Percentiles rank a stretch among this genome's conserved stretches.
phyloP scores from a whole-genome alignment of 2,329 filamentous ascomycete species.

The Fusarium veterinarium region DNA sequence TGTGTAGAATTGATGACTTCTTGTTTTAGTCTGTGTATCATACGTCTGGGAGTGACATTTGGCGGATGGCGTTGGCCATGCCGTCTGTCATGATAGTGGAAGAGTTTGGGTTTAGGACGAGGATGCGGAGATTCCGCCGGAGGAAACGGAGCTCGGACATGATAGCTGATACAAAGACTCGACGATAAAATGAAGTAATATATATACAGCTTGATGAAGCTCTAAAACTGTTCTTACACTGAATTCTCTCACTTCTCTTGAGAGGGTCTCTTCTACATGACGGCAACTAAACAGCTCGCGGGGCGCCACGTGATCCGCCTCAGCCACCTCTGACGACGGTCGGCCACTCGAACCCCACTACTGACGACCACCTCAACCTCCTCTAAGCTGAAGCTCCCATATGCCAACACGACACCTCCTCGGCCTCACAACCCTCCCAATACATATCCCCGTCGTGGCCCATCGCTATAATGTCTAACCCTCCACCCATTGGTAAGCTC shows the following conservation, averaged over 20 bases:
- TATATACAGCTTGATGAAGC: neutral
- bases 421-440: conserved; percentile 29
- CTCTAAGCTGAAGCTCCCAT: conserved; percentile 45
- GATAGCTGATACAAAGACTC: neutral
- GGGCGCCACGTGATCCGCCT: conserved; percentile 53
- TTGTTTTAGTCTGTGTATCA: neutral
- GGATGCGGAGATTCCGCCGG: conserved; percentile 56
- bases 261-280: conserved; percentile 20
- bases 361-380: conserved; percentile 47
- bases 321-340: conserved; percentile 53
- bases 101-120: conserved; percentile 85
- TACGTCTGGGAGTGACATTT: conserved; percentile 49
- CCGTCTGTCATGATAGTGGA: conserved; percentile 77
- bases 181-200: no score
- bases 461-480: conserved; percentile 60
- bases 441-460: conserved; percentile 25
- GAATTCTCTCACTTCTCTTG: neutral
- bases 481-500: conserved; percentile 65
- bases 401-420: conserved; percentile 40
- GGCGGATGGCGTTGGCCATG: conserved; percentile 63
- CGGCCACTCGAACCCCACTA: conserved; percentile 50
- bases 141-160: conserved; percentile 40
- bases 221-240: neutral
- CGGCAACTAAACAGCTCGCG: conserved; percentile 15
- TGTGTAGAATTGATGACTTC: conserved; percentile 1